Conservation (phyloP, 1,284 basidiomycete genomes). For the Tremellales sp. region DNA sequence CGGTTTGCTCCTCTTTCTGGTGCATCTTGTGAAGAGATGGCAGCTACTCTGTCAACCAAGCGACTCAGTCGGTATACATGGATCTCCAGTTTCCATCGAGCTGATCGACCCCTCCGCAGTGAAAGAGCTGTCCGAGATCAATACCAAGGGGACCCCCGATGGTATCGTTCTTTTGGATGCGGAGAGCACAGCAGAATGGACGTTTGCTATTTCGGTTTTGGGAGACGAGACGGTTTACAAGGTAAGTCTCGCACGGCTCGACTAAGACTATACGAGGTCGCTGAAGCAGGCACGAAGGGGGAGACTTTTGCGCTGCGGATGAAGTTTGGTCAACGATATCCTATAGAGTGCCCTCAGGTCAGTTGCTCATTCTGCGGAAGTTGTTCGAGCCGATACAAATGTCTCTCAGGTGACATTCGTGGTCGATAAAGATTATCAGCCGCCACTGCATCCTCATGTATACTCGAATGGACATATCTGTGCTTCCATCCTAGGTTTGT, state of each 20-base stretch:
- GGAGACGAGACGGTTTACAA: conserved; percentile 45
- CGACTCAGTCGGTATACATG: conserved; percentile 27
- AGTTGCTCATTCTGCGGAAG: conserved; percentile 5
- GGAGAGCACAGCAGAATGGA: conserved; percentile 38
- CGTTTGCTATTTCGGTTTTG: conserved; percentile 37
- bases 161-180: conserved; percentile 39
- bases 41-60: conserved; percentile 19
- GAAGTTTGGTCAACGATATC: conserved; percentile 43
- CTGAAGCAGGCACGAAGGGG: conserved; percentile 25
- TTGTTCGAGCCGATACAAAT: not conserved
- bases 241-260: conserved; percentile 15
- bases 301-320: conserved; percentile 42
- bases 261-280: not conserved
- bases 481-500: conserved; percentile 43
- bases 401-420: conserved; percentile 45
- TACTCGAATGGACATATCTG: conserved; percentile 50
- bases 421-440: conserved; percentile 29
- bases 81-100: not conserved
- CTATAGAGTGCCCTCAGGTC: conserved; percentile 46
- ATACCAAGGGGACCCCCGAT: conserved; percentile 38
- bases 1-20: no score
- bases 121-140: conserved; percentile 46
- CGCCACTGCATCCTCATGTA: conserved; percentile 48
- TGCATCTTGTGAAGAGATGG: no score
- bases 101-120: conserved; percentile 18